Base-by-base conservation (phyloP, 2,329 filamentous ascomycete genomes). In the Magnaporthiopsis incrustans region DNA sequence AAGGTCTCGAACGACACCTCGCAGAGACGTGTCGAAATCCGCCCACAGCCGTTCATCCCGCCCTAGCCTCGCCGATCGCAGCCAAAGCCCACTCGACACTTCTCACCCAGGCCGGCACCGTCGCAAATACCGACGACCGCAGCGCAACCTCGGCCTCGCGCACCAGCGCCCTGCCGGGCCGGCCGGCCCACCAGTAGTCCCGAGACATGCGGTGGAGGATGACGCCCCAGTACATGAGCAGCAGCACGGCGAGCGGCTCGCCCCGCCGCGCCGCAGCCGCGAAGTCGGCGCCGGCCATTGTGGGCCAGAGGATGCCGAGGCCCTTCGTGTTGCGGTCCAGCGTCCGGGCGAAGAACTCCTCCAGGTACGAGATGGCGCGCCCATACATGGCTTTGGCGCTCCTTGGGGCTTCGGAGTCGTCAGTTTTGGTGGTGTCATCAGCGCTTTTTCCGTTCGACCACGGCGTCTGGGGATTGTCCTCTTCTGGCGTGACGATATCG, bases 201-300 rank as follows among this genome's bases (percentile, higher is more conserved):
- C 25, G 14, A 15, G 26, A 27, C 58, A 35, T n/a, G 11, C 58
- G 58, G 32, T 60, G 26, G 27, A 60, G 58, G 6, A 60, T n/a
- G 12, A 60, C 58, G 58, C 58, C 58, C 27, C 26, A 60, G 58
- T 35, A 35, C 58, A 60, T 60, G 58, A 60, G 58, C 15, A 60
- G 22, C 30, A 60, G 32, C 3, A 60, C 22, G 15, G 58, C 58
- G 26, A 60, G 26, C 58, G 58, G 58, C 58, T 60, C 58, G 14
- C 14, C 12, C 26, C 58, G 58, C 10, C 58, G 58, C 27, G 32
- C 58, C 14, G 58, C 58, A n/a, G 58, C 58, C 15, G 27, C 32
- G 32, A 38, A 60, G 3, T 60, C 58, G 14, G 27, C 27, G 11
- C 58, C 58, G 2, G 58, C 58, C 22, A 60, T 32, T 11, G 58